phyloP scores from a whole-genome alignment of 2,329 filamentous ascomycete species.

The Stagonosporopsis cucurbitacearum region DNA sequence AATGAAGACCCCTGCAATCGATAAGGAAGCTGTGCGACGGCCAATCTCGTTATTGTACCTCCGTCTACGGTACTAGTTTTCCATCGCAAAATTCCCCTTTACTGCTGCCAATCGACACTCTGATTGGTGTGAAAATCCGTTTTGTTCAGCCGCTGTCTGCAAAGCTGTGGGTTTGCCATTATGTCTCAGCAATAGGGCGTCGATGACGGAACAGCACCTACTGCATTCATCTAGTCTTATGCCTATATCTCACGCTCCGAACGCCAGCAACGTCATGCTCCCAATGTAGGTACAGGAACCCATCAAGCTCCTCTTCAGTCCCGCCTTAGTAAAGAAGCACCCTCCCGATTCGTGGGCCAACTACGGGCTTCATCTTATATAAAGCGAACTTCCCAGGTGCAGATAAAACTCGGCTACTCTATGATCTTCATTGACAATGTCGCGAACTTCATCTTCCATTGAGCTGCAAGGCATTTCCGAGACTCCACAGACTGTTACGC shows the following conservation, averaged over 20 bases:
- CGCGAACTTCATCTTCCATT: slow-evolving; percentile 34
- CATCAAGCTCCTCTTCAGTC: background rate
- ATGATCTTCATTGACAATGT: slow-evolving; percentile 24
- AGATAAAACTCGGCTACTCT: background rate
- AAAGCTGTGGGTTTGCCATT: background rate
- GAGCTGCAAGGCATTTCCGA: slow-evolving; percentile 30
- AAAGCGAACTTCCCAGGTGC: background rate
- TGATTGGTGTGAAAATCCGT: slow-evolving; percentile 4
- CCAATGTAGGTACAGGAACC: background rate
- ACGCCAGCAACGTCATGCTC: slow-evolving; percentile 7
- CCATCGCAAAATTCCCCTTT: slow-evolving; percentile 4
- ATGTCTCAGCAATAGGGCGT: slow-evolving; percentile 2
- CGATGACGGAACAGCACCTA: background rate
- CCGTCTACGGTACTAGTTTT: background rate
- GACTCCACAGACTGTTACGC: slow-evolving; percentile 18
- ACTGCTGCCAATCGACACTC: background rate
- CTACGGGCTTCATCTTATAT: background rate
- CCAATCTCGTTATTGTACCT: background rate
- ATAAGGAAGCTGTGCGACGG: slow-evolving; percentile 1
- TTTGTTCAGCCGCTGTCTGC: background rate
- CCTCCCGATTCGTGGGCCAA: background rate
- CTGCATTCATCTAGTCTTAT: slow-evolving; percentile 7
- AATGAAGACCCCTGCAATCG: slow-evolving; percentile 8
- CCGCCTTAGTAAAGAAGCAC: background rate
- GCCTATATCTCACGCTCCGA: background rate